These are phyloP conservation scores for Ophiocordyceps sinensis DNA, from an alignment of 2,329 filamentous ascomycete genomes.

Conservation along the genomic window DNA sequence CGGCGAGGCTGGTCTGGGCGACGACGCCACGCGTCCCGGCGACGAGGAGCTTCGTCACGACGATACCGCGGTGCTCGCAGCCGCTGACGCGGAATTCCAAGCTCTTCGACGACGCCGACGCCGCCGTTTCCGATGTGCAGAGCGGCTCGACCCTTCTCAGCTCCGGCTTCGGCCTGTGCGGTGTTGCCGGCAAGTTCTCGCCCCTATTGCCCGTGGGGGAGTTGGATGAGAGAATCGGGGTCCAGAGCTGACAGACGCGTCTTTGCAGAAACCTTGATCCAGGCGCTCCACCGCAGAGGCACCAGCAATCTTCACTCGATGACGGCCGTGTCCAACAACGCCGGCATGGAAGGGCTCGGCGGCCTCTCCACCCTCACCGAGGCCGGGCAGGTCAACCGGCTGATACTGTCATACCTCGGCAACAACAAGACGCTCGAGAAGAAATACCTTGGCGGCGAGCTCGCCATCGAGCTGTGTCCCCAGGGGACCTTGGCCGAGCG, in stretches of 20 bases:
- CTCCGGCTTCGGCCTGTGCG: conserved; percentile 71
- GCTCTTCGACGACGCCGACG: conserved; percentile 41
- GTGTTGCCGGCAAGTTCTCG: conserved; percentile 44
- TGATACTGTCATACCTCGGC: conserved; percentile 63
- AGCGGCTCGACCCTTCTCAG: conserved; percentile 59
- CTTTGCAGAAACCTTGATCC: conserved; percentile 51
- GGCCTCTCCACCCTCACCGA: conserved; percentile 56
- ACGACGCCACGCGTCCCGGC: background rate
- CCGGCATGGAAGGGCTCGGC: conserved; percentile 52
- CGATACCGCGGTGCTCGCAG: conserved; percentile 2
- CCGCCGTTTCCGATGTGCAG: conserved; percentile 55
- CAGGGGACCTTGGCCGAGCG: conserved; percentile 64
- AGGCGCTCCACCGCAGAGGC: conserved; percentile 47
- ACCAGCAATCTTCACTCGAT: conserved; percentile 48
- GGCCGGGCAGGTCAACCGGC: conserved; percentile 54
- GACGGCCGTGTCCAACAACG: conserved; percentile 71
- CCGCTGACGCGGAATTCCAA: conserved; percentile 25
- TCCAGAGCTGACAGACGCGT: background rate
- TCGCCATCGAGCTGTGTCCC: conserved; percentile 62
- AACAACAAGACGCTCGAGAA: conserved; percentile 64
- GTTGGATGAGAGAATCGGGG: background rate
- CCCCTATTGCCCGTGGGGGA: background rate
- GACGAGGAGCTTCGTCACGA: conserved; percentile 3
- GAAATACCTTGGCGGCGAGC: conserved; percentile 59
- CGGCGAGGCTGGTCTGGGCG: background rate